Base-by-base conservation (phyloP, 768 basidiomycete species). In the Phlebiopsis flavidoalba region DNA sequence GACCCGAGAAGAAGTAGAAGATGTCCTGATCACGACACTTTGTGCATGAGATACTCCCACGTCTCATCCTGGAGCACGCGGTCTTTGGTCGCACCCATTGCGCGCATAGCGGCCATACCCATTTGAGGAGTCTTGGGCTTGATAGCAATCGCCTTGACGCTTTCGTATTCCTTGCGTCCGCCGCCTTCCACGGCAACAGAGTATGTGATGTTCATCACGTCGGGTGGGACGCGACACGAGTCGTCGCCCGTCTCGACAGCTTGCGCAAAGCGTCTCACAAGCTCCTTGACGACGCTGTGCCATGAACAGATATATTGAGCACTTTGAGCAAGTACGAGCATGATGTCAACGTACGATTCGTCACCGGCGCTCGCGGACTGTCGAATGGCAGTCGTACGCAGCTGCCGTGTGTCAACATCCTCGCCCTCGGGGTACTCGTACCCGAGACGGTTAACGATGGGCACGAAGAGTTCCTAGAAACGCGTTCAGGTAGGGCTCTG, bases 361-460 rank as follows among this genome's bases (percentile, higher is more conserved):
- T 83, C 83, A 15, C 76, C 80, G 3, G 78, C 74, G 2, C 57
- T 63, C 19, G 84, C 80, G 2, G 86, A 84, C 22, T 83, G 77
- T 5, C 73, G 69, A 60, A 98, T 84, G 0, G 88, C 91, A 35
- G 82, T 76, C 6, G 91, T 90, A 43, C 96, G 84, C 54, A 98
- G 76, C 63, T 87, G 83, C 8, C 85, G 79, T 15, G 77, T 79
- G 64, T 90, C 93, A 8, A 83, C 75, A 8, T 84, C 76, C 53
- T 99, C 96, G 11, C 74, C 74, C 11, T 78, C 76, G 5, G 76
- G 71, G 69, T 88, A 89, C 48, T 91, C 88, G 67, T 85, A 95
- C 5, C 95, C 94, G 35, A 97, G 79, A 64, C 79, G 80, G 40
- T 89, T 75, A 36, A 92, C 89, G 51, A 97, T 72, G 3, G 96